A percentile compares a stretch with the other conserved stretches of the same genome.
These are phyloP conservation scores for Boletus semigastroideus DNA, from an alignment of 1,284 basidiomycete genomes.

Conservation along the genomic window DNA sequence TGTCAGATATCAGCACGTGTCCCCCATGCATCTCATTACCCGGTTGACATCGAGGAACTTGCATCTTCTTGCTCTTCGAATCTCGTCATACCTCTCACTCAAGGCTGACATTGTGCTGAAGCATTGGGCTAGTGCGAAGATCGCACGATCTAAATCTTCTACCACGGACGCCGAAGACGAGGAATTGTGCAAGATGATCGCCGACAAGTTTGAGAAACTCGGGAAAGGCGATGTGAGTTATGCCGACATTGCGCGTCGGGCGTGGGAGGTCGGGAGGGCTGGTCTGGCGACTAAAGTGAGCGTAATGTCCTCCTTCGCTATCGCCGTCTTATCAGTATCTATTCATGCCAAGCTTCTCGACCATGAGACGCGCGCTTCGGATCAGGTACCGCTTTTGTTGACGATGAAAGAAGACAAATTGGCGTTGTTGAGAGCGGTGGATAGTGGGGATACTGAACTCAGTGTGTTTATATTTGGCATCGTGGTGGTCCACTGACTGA, in stretches of 20 bases:
- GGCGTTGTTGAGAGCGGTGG: slow-evolving; percentile 88
- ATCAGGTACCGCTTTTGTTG: slow-evolving; percentile 91
- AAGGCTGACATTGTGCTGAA: slow-evolving; percentile 87
- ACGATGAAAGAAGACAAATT: slow-evolving; percentile 93
- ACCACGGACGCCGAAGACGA: slow-evolving; percentile 66
- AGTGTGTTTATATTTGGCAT: slow-evolving; percentile 46
- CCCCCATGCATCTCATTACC: slow-evolving; percentile 76
- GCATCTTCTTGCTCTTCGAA: slow-evolving; percentile 90
- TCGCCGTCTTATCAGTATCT: not conserved
- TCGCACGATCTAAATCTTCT: slow-evolving; percentile 66
- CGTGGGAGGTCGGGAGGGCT: slow-evolving; percentile 88
- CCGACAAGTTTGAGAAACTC: slow-evolving; percentile 80
- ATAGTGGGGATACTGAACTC: slow-evolving; percentile 94
- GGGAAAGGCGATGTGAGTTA: slow-evolving; percentile 81
- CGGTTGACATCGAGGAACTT: slow-evolving; percentile 86
- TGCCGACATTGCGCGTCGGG: slow-evolving; percentile 91
- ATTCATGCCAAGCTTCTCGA: slow-evolving; percentile 71
- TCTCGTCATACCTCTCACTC: slow-evolving; percentile 81
- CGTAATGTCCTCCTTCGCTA: not conserved
- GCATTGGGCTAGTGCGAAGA: slow-evolving; percentile 96
- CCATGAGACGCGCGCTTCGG: slow-evolving; percentile 84
- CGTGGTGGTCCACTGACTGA: not conserved
- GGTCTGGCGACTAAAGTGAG: slow-evolving; percentile 86
- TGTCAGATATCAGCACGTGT: slow-evolving; percentile 72
- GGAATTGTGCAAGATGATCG: slow-evolving; percentile 78